Percentiles rank a stretch among this genome's conserved stretches.
Evolutionary conservation across 805 yeast genomes (phyloP).

Genomic region (Hanseniaspora thailandica): DNA sequence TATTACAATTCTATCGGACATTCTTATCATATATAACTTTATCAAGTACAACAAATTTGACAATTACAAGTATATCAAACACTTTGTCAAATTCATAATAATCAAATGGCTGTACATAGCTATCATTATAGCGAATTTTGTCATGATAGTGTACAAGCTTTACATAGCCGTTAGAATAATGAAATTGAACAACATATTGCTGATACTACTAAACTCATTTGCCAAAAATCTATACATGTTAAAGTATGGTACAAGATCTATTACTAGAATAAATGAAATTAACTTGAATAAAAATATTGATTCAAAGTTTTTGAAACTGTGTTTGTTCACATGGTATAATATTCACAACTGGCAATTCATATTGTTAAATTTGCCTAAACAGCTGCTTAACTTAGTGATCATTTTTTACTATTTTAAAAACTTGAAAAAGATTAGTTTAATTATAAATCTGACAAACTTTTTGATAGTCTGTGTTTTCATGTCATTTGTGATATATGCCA

Average conservation of each 20-base stretch:
- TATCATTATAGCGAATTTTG: background rate
- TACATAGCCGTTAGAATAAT: background rate
- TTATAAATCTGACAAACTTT: background rate
- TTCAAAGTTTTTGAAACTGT: constrained; percentile 1
- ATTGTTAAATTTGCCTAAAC: constrained; percentile 2
- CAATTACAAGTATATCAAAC: background rate
- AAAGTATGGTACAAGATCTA: background rate
- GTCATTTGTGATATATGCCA: background rate
- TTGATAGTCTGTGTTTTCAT: background rate
- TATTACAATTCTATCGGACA: background rate
- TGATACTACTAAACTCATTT: background rate
- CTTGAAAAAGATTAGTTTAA: background rate
- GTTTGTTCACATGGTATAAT: constrained; percentile 9
- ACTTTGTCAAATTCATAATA: background rate
- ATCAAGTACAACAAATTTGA: constrained; percentile 2
- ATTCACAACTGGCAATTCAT: constrained; percentile 12
- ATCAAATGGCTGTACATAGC: constrained; percentile 7
- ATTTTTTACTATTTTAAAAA: background rate
- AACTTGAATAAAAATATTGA: background rate
- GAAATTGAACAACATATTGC: background rate
- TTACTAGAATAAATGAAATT: background rate
- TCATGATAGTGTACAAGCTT: background rate
- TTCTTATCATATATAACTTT: background rate
- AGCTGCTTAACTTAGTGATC: background rate
- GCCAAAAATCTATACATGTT: constrained; percentile 4